Base-by-base conservation (phyloP, 441 rosid genomes). In the Gossypium trilobum region DNA sequence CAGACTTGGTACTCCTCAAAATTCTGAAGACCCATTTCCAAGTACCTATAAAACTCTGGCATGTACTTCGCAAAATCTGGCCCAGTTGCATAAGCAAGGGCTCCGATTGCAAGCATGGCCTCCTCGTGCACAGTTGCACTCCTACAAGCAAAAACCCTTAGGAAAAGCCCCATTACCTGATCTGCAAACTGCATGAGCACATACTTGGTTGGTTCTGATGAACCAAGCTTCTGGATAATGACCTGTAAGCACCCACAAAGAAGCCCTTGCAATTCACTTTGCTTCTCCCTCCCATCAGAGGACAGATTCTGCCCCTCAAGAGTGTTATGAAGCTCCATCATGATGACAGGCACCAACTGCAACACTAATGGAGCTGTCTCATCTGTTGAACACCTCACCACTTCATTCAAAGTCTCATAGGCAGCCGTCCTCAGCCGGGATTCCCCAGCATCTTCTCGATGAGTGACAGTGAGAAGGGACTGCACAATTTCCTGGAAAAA, bases 1-100 rank as follows among this genome's bases (percentile, higher is more conserved):
- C 94, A 89, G 5, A 89, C 94, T 82, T 89, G 90, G 79, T 85
- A 89, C 33, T 89, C 93, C 81, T 89, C 89, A 65, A 87, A 89
- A 81, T 89, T 89, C 52, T 87, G 93, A 67, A 89, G 87, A 20
- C 93, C 91, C 86, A 81, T 77, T 74, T 89, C 93, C 74, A 89
- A 68, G 78, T 86, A 85, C 75, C 79, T 84, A 68, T 83, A 87
- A 60, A 89, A 87, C 78, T 85, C 91, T 2, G 88, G 74, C 91
- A 89, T 89, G 77, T 89, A 89, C 78, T 87, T 89, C 5, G 74
- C 82, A 42, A 87, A 89, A 70, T 74, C 84, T 1, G 88, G 70
- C 54, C 94, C 94, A 44, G 88, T 76, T 51, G 88, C 86, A 79
- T 89, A 87, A 33, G 91, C 91, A 73, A 89, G 90, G 14, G 91